A percentile compares a stretch with the other conserved stretches of the same genome.
These are phyloP conservation scores for Xerocomus cyaneibrunnescens DNA, from an alignment of 1,284 basidiomycete species.

Conservation along the genomic window DNA sequence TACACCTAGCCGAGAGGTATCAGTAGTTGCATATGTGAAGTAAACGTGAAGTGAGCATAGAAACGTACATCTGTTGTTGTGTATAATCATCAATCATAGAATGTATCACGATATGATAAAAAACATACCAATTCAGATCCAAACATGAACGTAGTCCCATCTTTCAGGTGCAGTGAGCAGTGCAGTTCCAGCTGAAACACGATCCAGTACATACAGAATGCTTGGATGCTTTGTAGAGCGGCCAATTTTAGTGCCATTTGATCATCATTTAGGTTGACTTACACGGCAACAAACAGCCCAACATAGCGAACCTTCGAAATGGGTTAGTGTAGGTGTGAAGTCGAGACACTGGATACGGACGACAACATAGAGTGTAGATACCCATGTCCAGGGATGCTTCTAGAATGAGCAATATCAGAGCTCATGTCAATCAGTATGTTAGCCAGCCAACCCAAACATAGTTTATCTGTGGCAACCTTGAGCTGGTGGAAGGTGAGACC, in stretches of 20 bases:
- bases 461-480: not conserved
- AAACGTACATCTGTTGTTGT: constrained; percentile 1
- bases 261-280: not conserved
- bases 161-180: not conserved
- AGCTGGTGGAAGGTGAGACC: not conserved
- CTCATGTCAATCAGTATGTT: not conserved
- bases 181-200: no score
- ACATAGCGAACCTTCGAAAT: constrained; percentile 1
- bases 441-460: constrained; percentile 1
- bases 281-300: not conserved
- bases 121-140: not conserved
- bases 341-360: not conserved
- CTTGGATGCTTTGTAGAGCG: not conserved
- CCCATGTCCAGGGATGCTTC: not conserved
- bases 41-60: no score
- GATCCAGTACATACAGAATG: not conserved
- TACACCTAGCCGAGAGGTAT: not conserved
- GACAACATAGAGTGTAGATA: not conserved
- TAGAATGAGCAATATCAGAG: not conserved
- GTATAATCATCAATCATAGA: not conserved
- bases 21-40: not conserved
- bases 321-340: not conserved
- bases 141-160: not conserved
- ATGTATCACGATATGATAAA: not conserved
- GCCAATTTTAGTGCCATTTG: not conserved